Evolutionary conservation across 2,329 filamentous ascomycete species (phyloP).

Genomic region (Rachicladosporium sp.): DNA sequence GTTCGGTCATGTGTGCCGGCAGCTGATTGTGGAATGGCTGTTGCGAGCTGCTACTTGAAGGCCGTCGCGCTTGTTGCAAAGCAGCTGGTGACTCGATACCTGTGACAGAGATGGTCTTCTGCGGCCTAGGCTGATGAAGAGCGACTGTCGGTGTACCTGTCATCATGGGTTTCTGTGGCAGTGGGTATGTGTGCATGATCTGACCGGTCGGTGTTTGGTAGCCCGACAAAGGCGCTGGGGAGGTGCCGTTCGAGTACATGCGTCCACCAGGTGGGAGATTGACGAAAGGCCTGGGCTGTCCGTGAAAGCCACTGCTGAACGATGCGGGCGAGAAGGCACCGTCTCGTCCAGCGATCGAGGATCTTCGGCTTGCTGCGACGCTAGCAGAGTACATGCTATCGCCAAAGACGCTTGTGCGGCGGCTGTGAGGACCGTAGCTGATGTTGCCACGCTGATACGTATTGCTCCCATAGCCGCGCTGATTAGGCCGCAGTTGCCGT

Average conservation of each 20-base stretch:
- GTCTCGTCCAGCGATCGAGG: constrained; percentile 62
- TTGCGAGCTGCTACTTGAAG: constrained; percentile 42
- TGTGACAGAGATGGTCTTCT: constrained; percentile 85
- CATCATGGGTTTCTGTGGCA: constrained; percentile 43
- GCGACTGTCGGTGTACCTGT: constrained; percentile 53
- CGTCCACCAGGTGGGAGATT: constrained; percentile 58
- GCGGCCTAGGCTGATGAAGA: constrained; percentile 90
- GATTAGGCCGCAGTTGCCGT: constrained; percentile 81
- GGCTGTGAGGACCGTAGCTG: constrained; percentile 52
- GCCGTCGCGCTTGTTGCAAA: constrained; percentile 36
- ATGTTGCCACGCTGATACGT: constrained; percentile 63
- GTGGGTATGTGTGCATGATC: constrained; percentile 39
- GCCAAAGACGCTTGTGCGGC: constrained; percentile 70
- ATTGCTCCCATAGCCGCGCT: constrained; percentile 58
- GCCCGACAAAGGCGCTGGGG: constrained; percentile 22
- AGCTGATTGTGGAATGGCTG: constrained; percentile 92
- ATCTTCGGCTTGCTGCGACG: constrained; percentile 75
- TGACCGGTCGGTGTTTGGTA: constrained; percentile 37
- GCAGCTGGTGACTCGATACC: constrained; percentile 76
- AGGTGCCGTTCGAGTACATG: constrained; percentile 21
- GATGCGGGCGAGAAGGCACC: constrained; percentile 72
- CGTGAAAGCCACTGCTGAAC: constrained; percentile 36
- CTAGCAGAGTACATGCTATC: constrained; percentile 79
- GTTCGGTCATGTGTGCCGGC: constrained; percentile 56
- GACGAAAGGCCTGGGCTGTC: constrained; percentile 63